These are phyloP conservation scores for Kodamaea restingae DNA, from an alignment of 805 yeast species.

Conservation along the genomic window DNA sequence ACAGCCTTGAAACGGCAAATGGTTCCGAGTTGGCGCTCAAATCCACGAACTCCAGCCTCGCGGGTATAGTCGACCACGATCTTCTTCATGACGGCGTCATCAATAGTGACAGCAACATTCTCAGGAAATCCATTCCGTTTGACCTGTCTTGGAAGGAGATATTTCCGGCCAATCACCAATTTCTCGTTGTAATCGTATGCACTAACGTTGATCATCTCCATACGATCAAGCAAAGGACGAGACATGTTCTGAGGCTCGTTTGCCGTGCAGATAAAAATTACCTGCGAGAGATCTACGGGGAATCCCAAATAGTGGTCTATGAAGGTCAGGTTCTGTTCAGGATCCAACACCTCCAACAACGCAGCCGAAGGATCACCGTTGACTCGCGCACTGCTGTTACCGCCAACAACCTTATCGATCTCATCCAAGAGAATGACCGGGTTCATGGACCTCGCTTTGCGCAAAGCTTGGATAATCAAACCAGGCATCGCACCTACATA, in stretches of 20 bases:
- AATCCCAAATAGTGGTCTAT: slow-evolving; percentile 82
- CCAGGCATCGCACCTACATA: slow-evolving; percentile 95
- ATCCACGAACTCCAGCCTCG: slow-evolving; percentile 81
- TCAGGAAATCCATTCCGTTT: slow-evolving; percentile 58
- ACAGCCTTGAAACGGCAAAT: slow-evolving; percentile 82
- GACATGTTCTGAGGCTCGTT: slow-evolving; percentile 69
- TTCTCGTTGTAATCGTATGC: slow-evolving; percentile 83
- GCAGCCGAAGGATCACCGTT: slow-evolving; percentile 93
- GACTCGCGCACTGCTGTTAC: slow-evolving; percentile 39
- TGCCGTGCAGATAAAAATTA: slow-evolving; percentile 81
- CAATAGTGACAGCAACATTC: slow-evolving; percentile 39
- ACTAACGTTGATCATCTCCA: slow-evolving; percentile 73
- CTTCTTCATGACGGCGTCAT: slow-evolving; percentile 52
- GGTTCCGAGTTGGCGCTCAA: slow-evolving; percentile 71
- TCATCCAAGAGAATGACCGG: slow-evolving; percentile 84
- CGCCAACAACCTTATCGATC: slow-evolving; percentile 72
- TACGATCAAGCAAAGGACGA: slow-evolving; percentile 74
- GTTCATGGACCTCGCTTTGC: slow-evolving; percentile 73
- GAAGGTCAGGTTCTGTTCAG: slow-evolving; percentile 77
- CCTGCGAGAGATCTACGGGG: slow-evolving; percentile 79
- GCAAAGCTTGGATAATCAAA: slow-evolving; percentile 65
- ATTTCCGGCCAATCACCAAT: slow-evolving; percentile 61
- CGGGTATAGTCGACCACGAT: slow-evolving; percentile 70
- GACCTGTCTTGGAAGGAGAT: slow-evolving; percentile 72
- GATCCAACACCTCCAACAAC: slow-evolving; percentile 80